A percentile compares a stretch with the other conserved stretches of the same genome.
Evolutionary conservation across 768 basidiomycete species (phyloP).

Genomic region (Macrolepiota albuminosa): DNA sequence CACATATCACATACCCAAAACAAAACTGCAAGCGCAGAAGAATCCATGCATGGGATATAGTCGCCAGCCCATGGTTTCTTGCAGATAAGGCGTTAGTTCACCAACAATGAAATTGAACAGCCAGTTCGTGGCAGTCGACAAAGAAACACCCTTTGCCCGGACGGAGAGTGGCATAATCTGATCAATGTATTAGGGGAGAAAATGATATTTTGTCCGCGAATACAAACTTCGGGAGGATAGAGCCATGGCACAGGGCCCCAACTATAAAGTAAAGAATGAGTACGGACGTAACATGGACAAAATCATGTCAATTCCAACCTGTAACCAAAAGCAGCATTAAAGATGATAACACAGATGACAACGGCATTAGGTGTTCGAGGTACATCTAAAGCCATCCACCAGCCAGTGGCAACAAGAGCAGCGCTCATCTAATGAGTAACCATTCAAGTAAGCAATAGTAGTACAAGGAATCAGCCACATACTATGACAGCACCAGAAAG

Average conservation of each 20-base stretch:
- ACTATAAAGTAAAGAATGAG: conserved; percentile 24
- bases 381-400: conserved; percentile 91
- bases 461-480: conserved; percentile 16
- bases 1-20: conserved; percentile 57
- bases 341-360: conserved; percentile 84
- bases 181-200: conserved; percentile 1
- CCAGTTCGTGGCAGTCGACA: conserved; percentile 90
- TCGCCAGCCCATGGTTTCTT: conserved; percentile 86
- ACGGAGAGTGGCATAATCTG: conserved; percentile 88
- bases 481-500: conserved; percentile 71
- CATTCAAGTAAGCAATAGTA: background rate
- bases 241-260: conserved; percentile 91
- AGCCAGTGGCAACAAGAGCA: conserved; percentile 76
- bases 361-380: conserved; percentile 83
- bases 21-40: conserved; percentile 83
- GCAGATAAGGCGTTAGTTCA: conserved; percentile 79
- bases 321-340: conserved; percentile 92
- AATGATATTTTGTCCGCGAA: background rate
- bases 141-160: conserved; percentile 92
- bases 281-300: background rate
- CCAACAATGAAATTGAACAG: conserved; percentile 91
- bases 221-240: conserved; percentile 75
- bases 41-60: conserved; percentile 96
- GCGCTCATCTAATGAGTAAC: conserved; percentile 64
- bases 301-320: conserved; percentile 36